Base-by-base conservation (phyloP, 306 rosid genomes). In the Abrus pulchellus region DNA sequence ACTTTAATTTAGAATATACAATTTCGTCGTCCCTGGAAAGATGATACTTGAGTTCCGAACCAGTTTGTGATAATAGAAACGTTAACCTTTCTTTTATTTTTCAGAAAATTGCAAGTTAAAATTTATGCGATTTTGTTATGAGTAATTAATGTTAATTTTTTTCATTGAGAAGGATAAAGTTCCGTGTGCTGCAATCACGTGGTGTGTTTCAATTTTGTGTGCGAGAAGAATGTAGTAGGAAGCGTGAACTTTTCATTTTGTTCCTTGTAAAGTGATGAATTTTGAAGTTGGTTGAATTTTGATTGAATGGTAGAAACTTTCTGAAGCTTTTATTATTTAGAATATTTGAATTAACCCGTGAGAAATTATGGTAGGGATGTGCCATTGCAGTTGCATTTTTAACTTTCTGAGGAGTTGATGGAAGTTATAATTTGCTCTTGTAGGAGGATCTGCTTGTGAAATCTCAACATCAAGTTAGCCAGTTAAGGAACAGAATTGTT, bases 401-500 rank as follows among this genome's bases (percentile, higher is more conserved):
- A 43, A 68, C 48, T 68, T 69, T 62, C 44, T 53, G 38, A 61
- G 80, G 70, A 77, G 76, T 85, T 80, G 56, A 80, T 77, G 68
- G 68, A 62, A 73, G 68, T 76, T 59, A 2, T 80, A 14, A 12
- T 77, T 80, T 83, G 48, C 65, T 63, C 47, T 83, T 81, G 85
- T 77, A 87, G 90, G 84, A 83, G 81, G 84, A 77, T 77, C 64
- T 75, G 55, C 84, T 83, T 81, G 34, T 75, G 27, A 88, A 94
- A 75, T 63, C 86, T 62, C 91, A 79, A 69, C 89, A 71, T 67
- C 91, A 90, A 81, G 80, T 59, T 45, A 90, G 87, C 81, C 93
- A 93, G 78, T 63, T 95, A 3, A 89, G 80, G 85, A 93, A 90
- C 73, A 89, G 98, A 74, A 61, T 93, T 81, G 65, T 93, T 55